These are phyloP conservation scores for Calocera cornea DNA, from an alignment of 768 basidiomycete genomes.

Conservation along the genomic window DNA sequence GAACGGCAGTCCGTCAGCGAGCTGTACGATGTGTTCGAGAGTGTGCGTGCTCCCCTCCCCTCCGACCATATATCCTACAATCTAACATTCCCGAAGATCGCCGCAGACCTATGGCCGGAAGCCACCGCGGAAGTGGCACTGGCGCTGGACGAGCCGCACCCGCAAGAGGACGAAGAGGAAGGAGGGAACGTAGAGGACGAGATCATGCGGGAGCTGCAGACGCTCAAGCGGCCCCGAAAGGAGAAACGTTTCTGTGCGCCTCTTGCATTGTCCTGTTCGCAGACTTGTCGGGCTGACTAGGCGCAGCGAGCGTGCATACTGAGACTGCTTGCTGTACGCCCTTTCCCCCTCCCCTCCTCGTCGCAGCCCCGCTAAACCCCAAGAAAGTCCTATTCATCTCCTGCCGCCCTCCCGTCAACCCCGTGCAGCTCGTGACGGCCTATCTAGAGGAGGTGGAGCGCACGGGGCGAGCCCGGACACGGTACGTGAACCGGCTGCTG, in stretches of 20 bases:
- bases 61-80: neutral
- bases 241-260: constrained; percentile 52
- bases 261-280: neutral
- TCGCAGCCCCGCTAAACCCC: constrained; percentile 2
- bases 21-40: constrained; percentile 64
- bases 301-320: constrained; percentile 57
- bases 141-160: constrained; percentile 16
- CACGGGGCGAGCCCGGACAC: constrained; percentile 52
- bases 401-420: constrained; percentile 64
- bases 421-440: constrained; percentile 50
- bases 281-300: constrained; percentile 3
- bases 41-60: constrained; percentile 33
- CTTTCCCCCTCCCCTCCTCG: neutral
- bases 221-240: constrained; percentile 50
- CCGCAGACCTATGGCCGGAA: constrained; percentile 56
- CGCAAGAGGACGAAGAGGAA: constrained; percentile 25
- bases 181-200: constrained; percentile 51
- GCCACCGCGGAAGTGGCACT: constrained; percentile 11
- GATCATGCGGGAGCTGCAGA: constrained; percentile 55
- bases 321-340: constrained; percentile 62
- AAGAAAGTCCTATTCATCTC: constrained; percentile 61
- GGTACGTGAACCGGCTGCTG: constrained; percentile 52
- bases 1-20: constrained; percentile 68
- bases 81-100: constrained; percentile 35
- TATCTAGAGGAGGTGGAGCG: constrained; percentile 48